Conservation (phyloP, 1,284 basidiomycete genomes). For the Vanrija sp. region DNA sequence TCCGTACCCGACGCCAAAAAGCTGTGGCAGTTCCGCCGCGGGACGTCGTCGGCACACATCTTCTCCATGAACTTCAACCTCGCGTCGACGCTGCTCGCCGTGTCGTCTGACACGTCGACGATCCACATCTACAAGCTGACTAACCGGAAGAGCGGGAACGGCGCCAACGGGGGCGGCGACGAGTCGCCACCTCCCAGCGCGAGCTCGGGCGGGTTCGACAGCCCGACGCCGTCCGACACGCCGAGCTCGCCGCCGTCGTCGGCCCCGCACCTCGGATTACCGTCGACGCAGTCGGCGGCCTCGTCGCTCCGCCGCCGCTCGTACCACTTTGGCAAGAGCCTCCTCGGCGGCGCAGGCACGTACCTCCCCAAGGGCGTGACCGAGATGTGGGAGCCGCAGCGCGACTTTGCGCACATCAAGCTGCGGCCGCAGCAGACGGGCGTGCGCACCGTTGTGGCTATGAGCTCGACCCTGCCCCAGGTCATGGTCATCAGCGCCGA, state of each 20-base stretch:
- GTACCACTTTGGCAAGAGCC: slow-evolving; percentile 69
- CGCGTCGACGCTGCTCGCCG: slow-evolving; percentile 76
- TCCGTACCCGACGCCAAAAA: slow-evolving; percentile 86
- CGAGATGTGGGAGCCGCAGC: slow-evolving; percentile 94
- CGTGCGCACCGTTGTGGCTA: slow-evolving; percentile 72
- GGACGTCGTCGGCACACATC: slow-evolving; percentile 79
- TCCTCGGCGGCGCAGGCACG: slow-evolving; percentile 78
- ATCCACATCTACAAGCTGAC: slow-evolving; percentile 93
- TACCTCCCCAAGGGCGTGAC: slow-evolving; percentile 88
- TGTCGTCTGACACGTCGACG: slow-evolving; percentile 88
- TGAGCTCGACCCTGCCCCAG: slow-evolving; percentile 83
- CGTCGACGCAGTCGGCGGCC: slow-evolving; percentile 21
- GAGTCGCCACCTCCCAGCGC: slow-evolving; percentile 9
- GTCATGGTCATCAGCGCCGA: slow-evolving; percentile 96
- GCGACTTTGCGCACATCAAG: slow-evolving; percentile 91
- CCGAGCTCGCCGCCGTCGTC: slow-evolving; percentile 24
- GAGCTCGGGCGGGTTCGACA: slow-evolving; percentile 13
- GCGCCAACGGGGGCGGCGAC: neutral
- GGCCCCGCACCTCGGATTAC: neutral
- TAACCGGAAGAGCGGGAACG: slow-evolving; percentile 2
- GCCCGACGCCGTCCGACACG: slow-evolving; percentile 29
- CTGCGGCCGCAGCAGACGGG: slow-evolving; percentile 69
- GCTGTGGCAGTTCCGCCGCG: slow-evolving; percentile 89
- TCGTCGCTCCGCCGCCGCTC: slow-evolving; percentile 56
- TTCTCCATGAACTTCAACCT: slow-evolving; percentile 90